Evolutionary conservation across 2,329 filamentous ascomycete species (phyloP).

Genomic region (Cryphonectria parasitica): DNA sequence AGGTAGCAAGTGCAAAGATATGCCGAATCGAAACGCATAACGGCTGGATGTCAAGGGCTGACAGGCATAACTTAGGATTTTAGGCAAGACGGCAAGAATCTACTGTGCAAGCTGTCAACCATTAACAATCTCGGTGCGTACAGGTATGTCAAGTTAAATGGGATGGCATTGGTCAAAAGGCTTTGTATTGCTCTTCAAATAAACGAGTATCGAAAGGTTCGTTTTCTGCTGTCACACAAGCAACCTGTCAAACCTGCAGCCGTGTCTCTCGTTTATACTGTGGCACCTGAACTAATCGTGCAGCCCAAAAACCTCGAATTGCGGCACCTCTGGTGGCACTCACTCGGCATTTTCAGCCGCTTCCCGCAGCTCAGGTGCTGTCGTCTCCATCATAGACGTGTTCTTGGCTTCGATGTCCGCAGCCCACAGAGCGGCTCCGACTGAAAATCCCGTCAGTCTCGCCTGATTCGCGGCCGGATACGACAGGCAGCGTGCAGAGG

Average conservation of each 20-base stretch:
- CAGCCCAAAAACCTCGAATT: background rate
- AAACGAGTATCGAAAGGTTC: background rate
- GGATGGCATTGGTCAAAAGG: background rate
- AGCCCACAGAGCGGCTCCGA: slow-evolving; percentile 93
- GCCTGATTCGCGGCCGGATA: background rate
- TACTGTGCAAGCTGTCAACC: background rate
- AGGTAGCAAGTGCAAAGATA: background rate
- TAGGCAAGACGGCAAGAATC: background rate
- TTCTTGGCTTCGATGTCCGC: slow-evolving; percentile 74
- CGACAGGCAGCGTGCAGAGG: background rate
- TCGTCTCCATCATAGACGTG: slow-evolving; percentile 52
- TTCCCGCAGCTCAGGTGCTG: slow-evolving; percentile 55
- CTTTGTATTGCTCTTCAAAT: background rate
- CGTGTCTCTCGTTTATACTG: background rate
- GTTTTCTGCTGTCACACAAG: slow-evolving; percentile 2
- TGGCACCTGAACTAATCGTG: background rate
- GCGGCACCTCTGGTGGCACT: background rate
- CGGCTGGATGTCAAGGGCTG: background rate
- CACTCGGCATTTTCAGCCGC: slow-evolving; percentile 54
- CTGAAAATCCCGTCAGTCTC: slow-evolving; percentile 43
- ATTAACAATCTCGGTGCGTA: background rate
- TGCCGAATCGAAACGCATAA: slow-evolving; percentile 9
- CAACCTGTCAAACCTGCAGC: slow-evolving; percentile 16
- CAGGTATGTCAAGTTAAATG: background rate
- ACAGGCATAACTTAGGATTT: too few relatives aligned